phyloP scores from a whole-genome alignment of 805 yeast species.

The Lipomyces starkeyi region DNA sequence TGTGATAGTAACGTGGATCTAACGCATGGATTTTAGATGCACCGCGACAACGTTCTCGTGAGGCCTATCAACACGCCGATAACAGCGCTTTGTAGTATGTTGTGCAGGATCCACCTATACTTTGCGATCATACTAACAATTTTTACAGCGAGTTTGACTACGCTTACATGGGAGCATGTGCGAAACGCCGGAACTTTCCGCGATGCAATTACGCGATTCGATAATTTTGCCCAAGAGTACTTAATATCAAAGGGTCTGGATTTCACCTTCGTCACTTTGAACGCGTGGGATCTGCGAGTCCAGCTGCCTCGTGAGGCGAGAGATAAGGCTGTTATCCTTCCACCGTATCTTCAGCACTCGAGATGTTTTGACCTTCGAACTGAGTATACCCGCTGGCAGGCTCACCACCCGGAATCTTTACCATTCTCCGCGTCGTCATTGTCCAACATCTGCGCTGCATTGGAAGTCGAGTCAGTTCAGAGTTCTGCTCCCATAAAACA shows the following conservation, averaged over 20 bases:
- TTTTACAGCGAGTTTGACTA: conserved; percentile 52
- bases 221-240: conserved; percentile 52
- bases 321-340: conserved; percentile 73
- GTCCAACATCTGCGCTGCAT: conserved; percentile 54
- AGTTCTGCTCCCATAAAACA: conserved; percentile 39
- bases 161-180: conserved; percentile 66
- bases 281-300: conserved; percentile 75
- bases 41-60: conserved; percentile 56
- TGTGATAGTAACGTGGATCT: neutral
- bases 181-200: conserved; percentile 63
- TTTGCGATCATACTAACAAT: neutral
- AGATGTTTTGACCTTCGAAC: conserved; percentile 74
- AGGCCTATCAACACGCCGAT: conserved; percentile 71
- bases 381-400: conserved; percentile 77
- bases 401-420: conserved; percentile 60
- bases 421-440: conserved; percentile 44
- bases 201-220: conserved; percentile 65
- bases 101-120: neutral
- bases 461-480: conserved; percentile 50
- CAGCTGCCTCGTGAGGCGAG: conserved; percentile 81
- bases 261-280: conserved; percentile 69
- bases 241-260: conserved; percentile 52
- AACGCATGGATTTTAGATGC: conserved; percentile 37
- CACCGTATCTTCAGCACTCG: conserved; percentile 76
- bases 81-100: conserved; percentile 52